Evolutionary conservation across 768 basidiomycete species (phyloP), one percentile per base, ranked within the genome.

Genomic region (Russula emetica): DNA sequence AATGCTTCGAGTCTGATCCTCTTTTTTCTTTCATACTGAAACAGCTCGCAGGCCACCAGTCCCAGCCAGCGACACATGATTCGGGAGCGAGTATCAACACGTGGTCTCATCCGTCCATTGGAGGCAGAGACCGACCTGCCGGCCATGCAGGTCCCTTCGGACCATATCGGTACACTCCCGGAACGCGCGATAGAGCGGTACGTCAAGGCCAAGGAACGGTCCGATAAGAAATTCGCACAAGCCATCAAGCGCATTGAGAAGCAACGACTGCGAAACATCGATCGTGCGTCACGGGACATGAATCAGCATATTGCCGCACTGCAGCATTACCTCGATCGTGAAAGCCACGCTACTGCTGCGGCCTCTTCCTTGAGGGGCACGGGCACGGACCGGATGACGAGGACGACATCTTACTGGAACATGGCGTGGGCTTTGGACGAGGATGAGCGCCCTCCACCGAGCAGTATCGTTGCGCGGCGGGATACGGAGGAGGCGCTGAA

Each of bases 371-470:
- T 13, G 45, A 22, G n/a, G 57, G 51, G 51, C 51, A 40, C 42
- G 52, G 64, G 55, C 57, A 69, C 52, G 66, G 61, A 59, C 70
- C 50, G 64, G 60, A 58, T 70, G 71, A n/a, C 9, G 45, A 47
- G 22, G 22, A 13, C 45, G 45, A 3, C 81, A 32, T 84, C 80
- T 51, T 81, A 80, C 66, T 90, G 86, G 87, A 82, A 79, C 32
- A 94, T 91, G 87, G 85, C 86, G 22, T 98, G 90, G 94, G 92
- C 87, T 7, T 74, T 93, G 61, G 87, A 92, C 65, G 84, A 79
- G 18, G 77, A 83, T 56, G 94, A 97, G 75, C 78, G 80, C 22
- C 96, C 96, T 3, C 96, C 96, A 5, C 90, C 95, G 3, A 91
- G 88, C 69, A 94, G 93, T 58, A 92, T 98, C 68, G 90, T 91